Base-by-base conservation (phyloP, 768 basidiomycete species). In the Harrya chromipes region DNA sequence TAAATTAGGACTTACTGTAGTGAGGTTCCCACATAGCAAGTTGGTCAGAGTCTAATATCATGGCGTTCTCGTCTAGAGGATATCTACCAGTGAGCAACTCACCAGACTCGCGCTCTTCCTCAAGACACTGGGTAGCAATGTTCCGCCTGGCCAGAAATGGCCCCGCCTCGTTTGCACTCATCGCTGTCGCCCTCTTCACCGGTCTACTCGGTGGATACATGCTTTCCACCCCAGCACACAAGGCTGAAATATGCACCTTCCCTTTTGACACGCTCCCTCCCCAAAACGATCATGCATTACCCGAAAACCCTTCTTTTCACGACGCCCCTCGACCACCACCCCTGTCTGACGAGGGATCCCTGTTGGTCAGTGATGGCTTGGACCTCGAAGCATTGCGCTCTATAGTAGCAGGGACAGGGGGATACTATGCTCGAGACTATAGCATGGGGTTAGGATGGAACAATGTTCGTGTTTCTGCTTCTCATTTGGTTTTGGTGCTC, bases 381-480 rank as follows among this genome's bases (percentile, higher is more conserved):
- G 64, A 61, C 40, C 57, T 70, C 29, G 63, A 73, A 26, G 59
- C 63, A 20, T 47, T 77, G 14, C 59, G 54, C 35, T 61, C 59
- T 21, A 57, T 74, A 21, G 68, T 75, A 1, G 43, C 61, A n/a
- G 54, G 62, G 16, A 74, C 76, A 2, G 61, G 69, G 39, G 76
- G 76, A 4, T 78, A 65, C 47, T 76, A 73, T 53, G 66, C 67
- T 19, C 68, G 77, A 27, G 76, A 77, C 44, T 77, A 61, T 53
- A 75, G 69, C 42, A 60, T 76, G 47, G 68, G 67, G 4, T 57
- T 78, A 6, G 77, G 76, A 17, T 77, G 75, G 74, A 77, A 78
- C 55, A 78, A 77, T 39, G 74, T 76, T 27, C 50, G 74, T 37
- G 10, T 36, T 26, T 12, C 19, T 44, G 11, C 14, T n/a, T 33